These are phyloP conservation scores for Elsinoe perseae DNA, from an alignment of 2,329 filamentous ascomycete species.

Conservation along the genomic window DNA sequence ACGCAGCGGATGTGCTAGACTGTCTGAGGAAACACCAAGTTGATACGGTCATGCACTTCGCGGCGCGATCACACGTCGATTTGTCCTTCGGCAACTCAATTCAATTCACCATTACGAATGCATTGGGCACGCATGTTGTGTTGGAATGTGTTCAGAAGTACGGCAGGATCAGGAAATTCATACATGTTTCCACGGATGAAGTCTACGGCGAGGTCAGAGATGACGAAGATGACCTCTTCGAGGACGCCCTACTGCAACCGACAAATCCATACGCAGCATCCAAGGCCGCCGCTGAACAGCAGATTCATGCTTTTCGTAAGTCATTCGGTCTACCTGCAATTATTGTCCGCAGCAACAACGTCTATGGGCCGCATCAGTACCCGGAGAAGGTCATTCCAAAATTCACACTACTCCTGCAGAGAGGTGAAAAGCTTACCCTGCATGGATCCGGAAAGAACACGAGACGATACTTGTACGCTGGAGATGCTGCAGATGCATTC, in stretches of 20 bases:
- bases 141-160: conserved; percentile 69
- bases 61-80: conserved; percentile 78
- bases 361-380: conserved; percentile 64
- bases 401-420: conserved; percentile 64
- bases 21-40: conserved; percentile 64
- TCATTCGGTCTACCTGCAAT: conserved; percentile 74
- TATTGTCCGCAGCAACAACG: conserved; percentile 75
- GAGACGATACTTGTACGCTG: conserved; percentile 68
- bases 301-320: conserved; percentile 74
- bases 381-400: conserved; percentile 71
- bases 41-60: conserved; percentile 77
- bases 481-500: conserved; percentile 72
- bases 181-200: conserved; percentile 79
- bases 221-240: conserved; percentile 62
- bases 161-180: conserved; percentile 58
- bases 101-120: conserved; percentile 72
- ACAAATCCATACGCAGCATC: conserved; percentile 57
- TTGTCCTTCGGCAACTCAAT: conserved; percentile 77
- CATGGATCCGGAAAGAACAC: conserved; percentile 71
- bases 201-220: conserved; percentile 74
- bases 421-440: conserved; percentile 58
- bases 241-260: conserved; percentile 66
- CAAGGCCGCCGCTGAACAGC: conserved; percentile 32
- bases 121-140: conserved; percentile 75
- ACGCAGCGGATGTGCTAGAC: conserved; percentile 59